Conservation (phyloP, 2,329 filamentous ascomycete species). For the Zalaria sp. region DNA sequence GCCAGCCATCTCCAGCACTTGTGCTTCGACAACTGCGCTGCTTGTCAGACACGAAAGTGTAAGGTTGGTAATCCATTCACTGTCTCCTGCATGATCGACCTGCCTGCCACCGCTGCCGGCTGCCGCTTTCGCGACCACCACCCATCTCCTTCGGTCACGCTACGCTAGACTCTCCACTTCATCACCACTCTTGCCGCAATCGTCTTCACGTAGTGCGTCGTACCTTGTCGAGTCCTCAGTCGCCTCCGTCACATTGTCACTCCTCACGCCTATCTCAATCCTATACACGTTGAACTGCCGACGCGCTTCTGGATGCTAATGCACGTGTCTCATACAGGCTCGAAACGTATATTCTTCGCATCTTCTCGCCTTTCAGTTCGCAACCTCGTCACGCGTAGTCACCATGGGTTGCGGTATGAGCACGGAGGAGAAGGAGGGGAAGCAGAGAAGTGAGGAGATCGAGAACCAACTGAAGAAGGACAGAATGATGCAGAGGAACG, state of each 20-base stretch:
- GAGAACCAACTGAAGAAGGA: slow-evolving; percentile 98
- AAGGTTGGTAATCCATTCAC: background rate
- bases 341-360: too few relatives aligned
- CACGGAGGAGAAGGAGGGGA: slow-evolving; percentile 99
- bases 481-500: slow-evolving; percentile 96
- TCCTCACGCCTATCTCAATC: background rate
- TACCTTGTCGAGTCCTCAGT: background rate
- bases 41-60: too few relatives aligned
- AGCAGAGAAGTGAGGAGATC: slow-evolving; percentile 99
- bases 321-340: background rate
- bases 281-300: too few relatives aligned
- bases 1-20: too few relatives aligned
- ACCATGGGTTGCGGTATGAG: slow-evolving; percentile 99
- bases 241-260: background rate
- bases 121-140: background rate
- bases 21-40: too few relatives aligned
- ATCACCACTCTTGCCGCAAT: background rate
- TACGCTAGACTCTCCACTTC: background rate
- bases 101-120: background rate
- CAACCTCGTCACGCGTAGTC: slow-evolving; percentile 25
- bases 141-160: background rate
- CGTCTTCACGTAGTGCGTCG: background rate
- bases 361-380: background rate
- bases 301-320: background rate
- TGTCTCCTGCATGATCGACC: background rate